Evolutionary conservation across 2,329 filamentous ascomycete genomes (phyloP), one percentile per base, ranked within the genome.

Genomic region (Penicillium sp.): DNA sequence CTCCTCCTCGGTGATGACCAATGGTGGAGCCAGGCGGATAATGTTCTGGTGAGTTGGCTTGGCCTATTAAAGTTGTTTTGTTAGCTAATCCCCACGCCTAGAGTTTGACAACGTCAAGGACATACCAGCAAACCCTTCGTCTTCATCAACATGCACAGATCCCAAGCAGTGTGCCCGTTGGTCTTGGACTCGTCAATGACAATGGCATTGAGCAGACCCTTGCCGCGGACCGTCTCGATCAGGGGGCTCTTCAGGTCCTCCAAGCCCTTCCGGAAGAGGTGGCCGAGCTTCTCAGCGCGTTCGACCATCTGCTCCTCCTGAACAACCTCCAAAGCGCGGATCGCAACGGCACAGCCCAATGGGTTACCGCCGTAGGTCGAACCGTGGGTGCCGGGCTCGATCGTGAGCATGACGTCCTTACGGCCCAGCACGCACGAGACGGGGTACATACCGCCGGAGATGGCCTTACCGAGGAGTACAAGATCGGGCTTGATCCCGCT

Each of bases 21-120:
- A 82, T 19, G 95, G 95, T 49, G 95, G 95, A n/a, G 95, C 95
- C 62, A 99, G 89, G 58, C 95, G 90, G 75, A 99, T 99, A 76
- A 99, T 98, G 78, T 98, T 97, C 73, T 96, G 89, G 78, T 99
- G 95, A 6, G 95, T 99, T 33, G 95, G 95, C 85, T 99, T 99
- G 70, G 95, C 95, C 92, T 96, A 75, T n/a, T 3, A 40, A 35
- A 37, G 36, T 9, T 27, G 24, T 22, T 31, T 6, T 4, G 50
- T 55, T 41, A 55, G 53, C 35, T 24, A 27, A n/a, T 37, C 11
- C 10, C 24, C 43, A 27, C 14, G 22, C n/a, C 19, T 14, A 51
- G 31, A 33, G 14, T 19, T 31, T 51, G 11, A 40, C 13, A 10
- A 4, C 6, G 31, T 2, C 13, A 22, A 44, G 16, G 14, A 22